Conservation (phyloP, 1,139 yeast genomes). For the Diutina rugosa region DNA sequence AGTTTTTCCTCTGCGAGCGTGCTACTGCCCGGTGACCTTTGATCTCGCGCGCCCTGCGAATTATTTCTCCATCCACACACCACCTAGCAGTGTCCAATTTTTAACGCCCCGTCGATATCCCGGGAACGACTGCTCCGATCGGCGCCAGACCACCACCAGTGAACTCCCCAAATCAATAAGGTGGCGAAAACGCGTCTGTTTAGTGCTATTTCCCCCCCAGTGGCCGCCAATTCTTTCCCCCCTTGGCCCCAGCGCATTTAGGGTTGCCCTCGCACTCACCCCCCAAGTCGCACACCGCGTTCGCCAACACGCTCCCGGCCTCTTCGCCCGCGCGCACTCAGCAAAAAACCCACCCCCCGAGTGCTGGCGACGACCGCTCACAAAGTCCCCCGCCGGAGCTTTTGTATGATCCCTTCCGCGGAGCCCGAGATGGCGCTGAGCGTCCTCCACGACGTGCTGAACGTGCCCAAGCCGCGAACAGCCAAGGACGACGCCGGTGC, state of each 20-base stretch:
- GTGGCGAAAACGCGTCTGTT: neutral
- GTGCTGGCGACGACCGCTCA: neutral
- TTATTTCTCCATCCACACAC: neutral
- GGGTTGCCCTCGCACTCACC: neutral
- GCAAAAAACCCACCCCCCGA: neutral
- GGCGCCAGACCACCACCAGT: neutral
- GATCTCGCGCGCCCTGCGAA: neutral
- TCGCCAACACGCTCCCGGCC: neutral
- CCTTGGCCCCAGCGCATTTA: neutral
- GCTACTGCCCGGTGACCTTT: no score
- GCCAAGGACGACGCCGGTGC: neutral
- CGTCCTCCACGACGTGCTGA: neutral
- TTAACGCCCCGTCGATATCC: neutral
- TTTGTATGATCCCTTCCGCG: neutral
- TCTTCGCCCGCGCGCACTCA: neutral
- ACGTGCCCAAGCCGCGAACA: neutral
- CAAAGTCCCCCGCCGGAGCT: neutral
- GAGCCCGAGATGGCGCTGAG: neutral
- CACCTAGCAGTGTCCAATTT: neutral
- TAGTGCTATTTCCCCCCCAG: neutral
- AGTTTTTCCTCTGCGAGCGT: no score
- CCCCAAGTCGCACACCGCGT: neutral
- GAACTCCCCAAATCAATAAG: neutral
- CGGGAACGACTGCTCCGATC: neutral
- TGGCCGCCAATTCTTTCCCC: neutral